Base-by-base conservation (phyloP, 2,329 filamentous ascomycete species). In the Ophiocordyceps camponoti-leonardi region DNA sequence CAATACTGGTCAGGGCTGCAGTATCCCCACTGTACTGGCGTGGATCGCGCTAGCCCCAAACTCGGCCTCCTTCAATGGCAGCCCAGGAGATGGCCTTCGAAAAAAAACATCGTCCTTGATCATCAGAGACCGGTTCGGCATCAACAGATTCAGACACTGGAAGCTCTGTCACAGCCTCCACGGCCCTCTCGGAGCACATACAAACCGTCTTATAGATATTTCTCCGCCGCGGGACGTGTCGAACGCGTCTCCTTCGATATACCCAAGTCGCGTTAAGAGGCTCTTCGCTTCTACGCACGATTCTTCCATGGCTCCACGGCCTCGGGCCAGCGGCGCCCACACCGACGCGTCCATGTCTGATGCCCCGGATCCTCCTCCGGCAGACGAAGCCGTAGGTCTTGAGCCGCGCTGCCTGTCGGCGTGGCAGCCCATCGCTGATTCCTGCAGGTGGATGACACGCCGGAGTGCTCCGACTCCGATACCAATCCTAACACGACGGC, bases 401-500 rank as follows among this genome's bases (percentile, higher is more conserved):
- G n/a, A 4, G 14, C 33, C 18, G 20, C 11, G 11, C 20, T 35
- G 12, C 16, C 16, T 18, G 30, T 20, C 28, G 16, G 16, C 35
- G 16, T 37, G 16, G 16, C n/a, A 16, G 23, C 23, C 23, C 23
- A 4, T 26, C 8, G 39, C 44, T 43, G 20, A 45, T 18, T 18
- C 20, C 16, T n/a, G 31, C n/a, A 79, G 44, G 69, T 79, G 39
- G 77, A 81, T 51, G 76, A 81, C 53, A 81, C 77, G 7, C 75
- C 76, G 43, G 77, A 81, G 54, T 79, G 75, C 55, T 77, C 75
- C 48, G 77, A 81, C 50, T 79, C 76, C 11, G 77, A 81, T 54
- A 79, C 76, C 18, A 79, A 81, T 50, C 74, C 75, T 11, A 81
- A 80, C 53, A 81, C 77, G 13, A 79, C 77, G 44, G 86, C 84